These are phyloP conservation scores for Penicillium nordicum DNA, from an alignment of 2,329 filamentous ascomycete species.

Conservation along the genomic window DNA sequence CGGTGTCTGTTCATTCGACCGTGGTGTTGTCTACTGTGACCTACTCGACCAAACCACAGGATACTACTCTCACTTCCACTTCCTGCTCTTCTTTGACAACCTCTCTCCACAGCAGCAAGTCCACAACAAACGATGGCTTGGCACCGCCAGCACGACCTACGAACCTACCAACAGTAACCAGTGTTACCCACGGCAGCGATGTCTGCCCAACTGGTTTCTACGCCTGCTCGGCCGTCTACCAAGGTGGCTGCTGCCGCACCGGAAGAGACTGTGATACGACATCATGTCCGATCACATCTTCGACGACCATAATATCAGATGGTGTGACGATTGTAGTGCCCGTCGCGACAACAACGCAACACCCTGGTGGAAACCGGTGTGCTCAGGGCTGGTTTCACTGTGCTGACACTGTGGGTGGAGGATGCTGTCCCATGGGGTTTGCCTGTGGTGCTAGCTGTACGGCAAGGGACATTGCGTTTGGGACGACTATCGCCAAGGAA, in stretches of 20 bases:
- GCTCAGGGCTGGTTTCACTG: constrained; percentile 76
- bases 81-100: constrained; percentile 18
- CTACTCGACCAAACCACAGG: constrained; percentile 27
- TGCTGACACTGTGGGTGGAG: constrained; percentile 63
- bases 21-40: constrained; percentile 32
- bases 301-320: constrained; percentile 61
- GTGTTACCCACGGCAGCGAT: constrained; percentile 31
- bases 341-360: constrained; percentile 41
- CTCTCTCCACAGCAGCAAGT: constrained; percentile 35
- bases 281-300: constrained; percentile 67
- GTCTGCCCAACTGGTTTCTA: constrained; percentile 88
- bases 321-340: constrained; percentile 70
- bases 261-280: constrained; percentile 79
- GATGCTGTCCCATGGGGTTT: constrained; percentile 81
- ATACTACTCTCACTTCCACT: constrained; percentile 10
- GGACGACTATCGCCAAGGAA: constrained; percentile 49
- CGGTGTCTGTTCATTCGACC: constrained; percentile 34
- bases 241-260: constrained; percentile 82
- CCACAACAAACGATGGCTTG: constrained; percentile 31
- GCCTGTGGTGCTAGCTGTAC: constrained; percentile 72
- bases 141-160: constrained; percentile 41
- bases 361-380: constrained; percentile 50
- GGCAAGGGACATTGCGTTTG: constrained; percentile 50
- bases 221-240: constrained; percentile 76
- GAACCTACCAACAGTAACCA: constrained; percentile 33